Base-by-base conservation (phyloP, 2,329 filamentous ascomycete genomes). In the Aspergillus novoparasiticus region DNA sequence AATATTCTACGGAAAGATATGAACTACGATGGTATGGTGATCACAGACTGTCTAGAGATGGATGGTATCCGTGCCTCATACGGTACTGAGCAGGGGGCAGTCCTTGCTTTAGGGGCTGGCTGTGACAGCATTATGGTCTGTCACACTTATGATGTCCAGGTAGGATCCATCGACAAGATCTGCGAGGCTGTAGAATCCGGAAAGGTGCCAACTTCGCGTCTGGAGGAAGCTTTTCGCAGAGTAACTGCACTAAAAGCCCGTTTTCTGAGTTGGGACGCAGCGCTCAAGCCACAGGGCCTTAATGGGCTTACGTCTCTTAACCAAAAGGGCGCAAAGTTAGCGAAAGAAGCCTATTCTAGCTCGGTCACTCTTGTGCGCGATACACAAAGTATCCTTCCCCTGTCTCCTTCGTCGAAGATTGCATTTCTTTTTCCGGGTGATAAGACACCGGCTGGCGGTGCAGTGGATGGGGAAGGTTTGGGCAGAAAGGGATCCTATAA, bases 1-100 rank as follows among this genome's bases (percentile, higher is more conserved):
- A 72, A 73, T 0, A 77, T 81, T 45, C 63, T 82, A 19, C 78
- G 80, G 6, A 68, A 76, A 10, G 78, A 80, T 43, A 80, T 81
- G 75, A 71, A 76, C 19, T 81, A 80, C 63, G 72, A 81, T 54
- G 80, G 80, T 1, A 73, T 82, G 67, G 72, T 82, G 8, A 73
- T 82, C 4, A 82, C 79, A 5, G 80, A 82, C 54, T 82, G 79
- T 65, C 69, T 82, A 45, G 79, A 82, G 62, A 81, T 82, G 80
- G 76, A 81, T 46, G 78, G 79, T 3, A 78, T 82, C 10, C 73
- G 76, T 21, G 71, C 75, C 4, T 80, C 76, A 16, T 79, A 77
- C 63, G 78, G 79, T 3, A 80, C 79, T 1, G 78, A 80, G 55
- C 73, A 75, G 56, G 78, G 77, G 43, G 76, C 80, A 3, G 73